These are phyloP conservation scores for Colletotrichum orchidophilum DNA, from an alignment of 2,329 filamentous ascomycete genomes.

Conservation along the genomic window DNA sequence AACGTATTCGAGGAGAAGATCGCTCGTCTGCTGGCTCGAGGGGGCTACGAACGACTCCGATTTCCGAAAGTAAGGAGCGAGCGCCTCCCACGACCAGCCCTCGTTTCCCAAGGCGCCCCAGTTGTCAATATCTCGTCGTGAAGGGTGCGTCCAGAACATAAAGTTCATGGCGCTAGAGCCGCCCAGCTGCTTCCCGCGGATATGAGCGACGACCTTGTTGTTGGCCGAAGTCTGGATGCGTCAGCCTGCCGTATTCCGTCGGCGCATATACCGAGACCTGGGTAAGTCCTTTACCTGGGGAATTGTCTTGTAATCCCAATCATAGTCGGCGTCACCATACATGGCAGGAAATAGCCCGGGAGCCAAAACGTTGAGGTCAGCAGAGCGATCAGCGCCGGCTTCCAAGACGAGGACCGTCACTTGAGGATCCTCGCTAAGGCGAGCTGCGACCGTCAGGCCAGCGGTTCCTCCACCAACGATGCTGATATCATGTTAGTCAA, in stretches of 20 bases:
- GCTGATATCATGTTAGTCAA: conserved; percentile 43
- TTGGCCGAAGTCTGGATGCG: conserved; percentile 4
- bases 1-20: conserved; percentile 11
- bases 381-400: conserved; percentile 34
- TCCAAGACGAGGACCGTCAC: conserved; percentile 27
- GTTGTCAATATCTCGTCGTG: conserved; percentile 59
- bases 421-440: conserved; percentile 50
- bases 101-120: conserved; percentile 67
- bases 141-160: conserved; percentile 62
- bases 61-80: conserved; percentile 36
- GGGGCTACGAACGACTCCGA: conserved; percentile 14
- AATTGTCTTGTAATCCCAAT: conserved; percentile 37
- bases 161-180: conserved; percentile 70
- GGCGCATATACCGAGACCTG: neutral
- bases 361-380: conserved; percentile 31
- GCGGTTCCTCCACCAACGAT: conserved; percentile 65
- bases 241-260: neutral
- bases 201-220: conserved; percentile 22
- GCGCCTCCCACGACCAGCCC: conserved; percentile 65
- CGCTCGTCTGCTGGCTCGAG: neutral
- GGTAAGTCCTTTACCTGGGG: conserved; percentile 31
- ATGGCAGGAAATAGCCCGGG: conserved; percentile 33
- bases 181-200: conserved; percentile 54
- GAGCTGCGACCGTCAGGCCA: conserved; percentile 59
- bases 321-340: conserved; percentile 36